A percentile compares a stretch with the other conserved stretches of the same genome.
Conservation (phyloP, 768 basidiomycete species). For the Boletus reticuloceps region DNA sequence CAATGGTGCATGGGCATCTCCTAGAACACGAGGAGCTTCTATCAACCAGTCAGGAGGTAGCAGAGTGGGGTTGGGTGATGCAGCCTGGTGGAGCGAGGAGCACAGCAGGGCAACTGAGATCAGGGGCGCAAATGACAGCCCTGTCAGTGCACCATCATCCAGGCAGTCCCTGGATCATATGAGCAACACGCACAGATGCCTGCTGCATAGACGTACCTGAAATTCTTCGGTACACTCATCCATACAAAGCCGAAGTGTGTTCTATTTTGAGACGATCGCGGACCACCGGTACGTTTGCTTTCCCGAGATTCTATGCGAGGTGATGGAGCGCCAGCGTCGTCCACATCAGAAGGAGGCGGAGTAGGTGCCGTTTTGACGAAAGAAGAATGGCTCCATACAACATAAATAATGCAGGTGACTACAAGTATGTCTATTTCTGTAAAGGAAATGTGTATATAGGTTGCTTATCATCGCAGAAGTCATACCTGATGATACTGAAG, state of each 20-base stretch:
- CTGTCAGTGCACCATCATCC: slow-evolving; percentile 86
- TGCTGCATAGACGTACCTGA: slow-evolving; percentile 48
- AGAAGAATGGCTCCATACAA: slow-evolving; percentile 58
- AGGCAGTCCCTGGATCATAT: slow-evolving; percentile 56
- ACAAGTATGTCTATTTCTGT: slow-evolving; percentile 60
- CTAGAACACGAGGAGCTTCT: slow-evolving; percentile 63
- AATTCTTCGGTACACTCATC: slow-evolving; percentile 92
- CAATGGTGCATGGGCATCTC: slow-evolving; percentile 38
- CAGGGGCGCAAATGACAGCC: slow-evolving; percentile 79
- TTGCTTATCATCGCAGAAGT: background rate
- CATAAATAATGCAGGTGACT: slow-evolving; percentile 55
- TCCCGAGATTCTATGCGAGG: slow-evolving; percentile 52
- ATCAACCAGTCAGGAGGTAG: slow-evolving; percentile 73
- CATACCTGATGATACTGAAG: slow-evolving; percentile 55
- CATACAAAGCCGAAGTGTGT: slow-evolving; percentile 70
- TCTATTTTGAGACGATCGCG: slow-evolving; percentile 35
- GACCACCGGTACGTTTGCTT: slow-evolving; percentile 34
- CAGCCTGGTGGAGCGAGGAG: slow-evolving; percentile 43
- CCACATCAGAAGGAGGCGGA: slow-evolving; percentile 14
- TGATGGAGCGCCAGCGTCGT: slow-evolving; percentile 29
- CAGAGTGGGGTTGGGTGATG: slow-evolving; percentile 27
- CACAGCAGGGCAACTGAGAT: slow-evolving; percentile 69
- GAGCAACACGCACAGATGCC: slow-evolving; percentile 4
- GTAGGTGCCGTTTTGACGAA: slow-evolving; percentile 29
- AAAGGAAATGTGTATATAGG: slow-evolving; percentile 3